A percentile compares a stretch with the other conserved stretches of the same genome.
These are phyloP conservation scores for Jimgerdemannia lactiflua DNA, from an alignment of 192 early-diverging fungal genomes.

Conservation along the genomic window DNA sequence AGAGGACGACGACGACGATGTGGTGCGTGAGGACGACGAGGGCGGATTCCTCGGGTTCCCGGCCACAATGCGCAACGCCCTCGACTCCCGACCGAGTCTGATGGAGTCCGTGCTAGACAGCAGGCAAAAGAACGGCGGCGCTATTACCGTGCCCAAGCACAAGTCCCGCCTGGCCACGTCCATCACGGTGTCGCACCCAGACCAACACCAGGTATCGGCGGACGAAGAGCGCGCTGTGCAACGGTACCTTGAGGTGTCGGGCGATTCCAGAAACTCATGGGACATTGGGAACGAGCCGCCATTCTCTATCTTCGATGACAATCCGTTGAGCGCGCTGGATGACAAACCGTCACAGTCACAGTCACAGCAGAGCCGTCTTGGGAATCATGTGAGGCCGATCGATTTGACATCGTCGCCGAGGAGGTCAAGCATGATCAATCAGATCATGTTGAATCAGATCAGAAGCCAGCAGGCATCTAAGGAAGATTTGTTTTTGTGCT, in stretches of 20 bases:
- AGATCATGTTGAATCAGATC: background rate
- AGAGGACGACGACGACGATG: background rate
- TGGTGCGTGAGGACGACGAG: background rate
- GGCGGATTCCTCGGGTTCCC: background rate
- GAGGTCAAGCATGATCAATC: background rate
- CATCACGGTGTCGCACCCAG: too few species aligned
- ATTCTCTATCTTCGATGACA: background rate
- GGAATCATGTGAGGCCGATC: background rate
- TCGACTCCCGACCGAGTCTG: background rate
- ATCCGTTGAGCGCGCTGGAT: background rate
- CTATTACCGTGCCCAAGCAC: background rate
- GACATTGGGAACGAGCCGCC: background rate
- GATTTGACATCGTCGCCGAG: background rate
- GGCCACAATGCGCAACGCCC: background rate
- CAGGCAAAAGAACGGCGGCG: background rate
- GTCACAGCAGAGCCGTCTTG: background rate
- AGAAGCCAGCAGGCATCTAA: background rate
- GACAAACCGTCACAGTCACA: background rate
- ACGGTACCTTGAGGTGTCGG: background rate
- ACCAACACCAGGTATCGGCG: background rate
- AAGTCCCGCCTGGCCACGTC: background rate
- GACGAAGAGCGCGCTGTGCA: background rate
- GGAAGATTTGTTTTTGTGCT: background rate
- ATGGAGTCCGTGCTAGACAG: background rate
- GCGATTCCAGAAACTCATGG: background rate